Percentiles rank a stretch among this genome's conserved stretches.
Evolutionary conservation across 176 grass and related monocot genomes (phyloP).

Genomic region (Eleusine coracana): DNA sequence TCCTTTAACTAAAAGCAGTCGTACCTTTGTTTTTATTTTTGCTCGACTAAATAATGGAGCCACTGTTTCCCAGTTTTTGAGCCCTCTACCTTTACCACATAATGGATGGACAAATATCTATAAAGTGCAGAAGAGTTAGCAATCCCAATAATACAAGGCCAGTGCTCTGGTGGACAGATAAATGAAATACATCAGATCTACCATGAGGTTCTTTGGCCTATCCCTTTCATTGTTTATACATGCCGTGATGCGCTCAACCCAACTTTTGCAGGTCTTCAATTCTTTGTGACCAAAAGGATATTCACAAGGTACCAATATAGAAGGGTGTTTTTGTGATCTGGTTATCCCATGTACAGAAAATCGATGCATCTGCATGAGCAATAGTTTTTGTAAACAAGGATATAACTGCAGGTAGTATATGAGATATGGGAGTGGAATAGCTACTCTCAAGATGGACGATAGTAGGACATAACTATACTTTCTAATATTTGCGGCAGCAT

Average conservation of each 20-base stretch:
- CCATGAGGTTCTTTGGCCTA: slow-evolving; percentile 86
- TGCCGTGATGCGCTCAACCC: slow-evolving; percentile 55
- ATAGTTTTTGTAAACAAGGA: slow-evolving; percentile 20
- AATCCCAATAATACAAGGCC: not conserved
- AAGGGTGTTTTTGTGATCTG: slow-evolving; percentile 52
- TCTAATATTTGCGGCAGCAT: slow-evolving; percentile 1
- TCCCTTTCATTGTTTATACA: slow-evolving; percentile 49
- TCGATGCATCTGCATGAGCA: slow-evolving; percentile 74
- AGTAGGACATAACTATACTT: not conserved
- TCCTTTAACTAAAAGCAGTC: slow-evolving; percentile 22
- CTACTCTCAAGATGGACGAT: not conserved
- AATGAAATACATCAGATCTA: slow-evolving; percentile 40
- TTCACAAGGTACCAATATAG: slow-evolving; percentile 68
- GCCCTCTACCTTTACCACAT: slow-evolving; percentile 86
- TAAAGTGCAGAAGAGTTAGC: slow-evolving; percentile 22
- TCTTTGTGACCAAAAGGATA: slow-evolving; percentile 85
- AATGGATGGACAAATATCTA: slow-evolving; percentile 96
- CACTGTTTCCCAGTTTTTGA: slow-evolving; percentile 74
- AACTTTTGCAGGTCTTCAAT: slow-evolving; percentile 62
- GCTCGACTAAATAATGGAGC: slow-evolving; percentile 77
- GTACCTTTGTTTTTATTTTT: slow-evolving; percentile 80
- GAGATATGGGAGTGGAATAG: not conserved
- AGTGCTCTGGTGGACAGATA: slow-evolving; percentile 4
- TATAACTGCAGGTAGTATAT: not conserved
- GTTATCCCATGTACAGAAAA: slow-evolving; percentile 66